Percentiles rank a stretch among this genome's conserved stretches.
These are phyloP conservation scores for Monilinia laxa DNA, from an alignment of 2,329 filamentous ascomycete genomes.

Conservation along the genomic window DNA sequence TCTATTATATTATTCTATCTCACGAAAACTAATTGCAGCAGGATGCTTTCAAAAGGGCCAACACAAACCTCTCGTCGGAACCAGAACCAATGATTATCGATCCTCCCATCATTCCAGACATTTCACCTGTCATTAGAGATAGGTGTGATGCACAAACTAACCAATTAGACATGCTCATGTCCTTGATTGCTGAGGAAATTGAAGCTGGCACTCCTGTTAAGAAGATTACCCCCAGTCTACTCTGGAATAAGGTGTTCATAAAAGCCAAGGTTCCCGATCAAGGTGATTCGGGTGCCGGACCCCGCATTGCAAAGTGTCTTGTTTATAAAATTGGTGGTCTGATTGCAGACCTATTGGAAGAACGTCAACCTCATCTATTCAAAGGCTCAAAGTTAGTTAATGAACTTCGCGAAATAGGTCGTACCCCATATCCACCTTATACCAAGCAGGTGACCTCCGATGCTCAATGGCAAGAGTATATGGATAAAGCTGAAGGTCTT, in stretches of 20 bases:
- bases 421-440: slow-evolving; percentile 8
- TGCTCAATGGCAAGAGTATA: slow-evolving; percentile 12
- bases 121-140: background rate
- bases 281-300: background rate
- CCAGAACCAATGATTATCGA: slow-evolving; percentile 4
- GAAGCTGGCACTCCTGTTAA: slow-evolving; percentile 3
- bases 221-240: background rate
- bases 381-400: background rate
- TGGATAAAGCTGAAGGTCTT: slow-evolving; percentile 4
- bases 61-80: background rate
- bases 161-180: slow-evolving; percentile 8
- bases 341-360: slow-evolving; percentile 13
- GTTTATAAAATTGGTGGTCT: slow-evolving; percentile 5
- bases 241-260: slow-evolving; percentile 5
- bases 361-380: slow-evolving; percentile 1
- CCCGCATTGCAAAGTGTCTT: slow-evolving; percentile 20
- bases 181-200: slow-evolving; percentile 3
- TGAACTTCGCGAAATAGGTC: slow-evolving; percentile 2
- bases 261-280: slow-evolving; percentile 12
- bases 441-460: slow-evolving; percentile 8
- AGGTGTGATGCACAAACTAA: background rate
- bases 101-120: background rate
- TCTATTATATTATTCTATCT: background rate
- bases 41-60: background rate
- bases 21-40: background rate